A percentile compares a stretch with the other conserved stretches of the same genome.
phyloP scores from a whole-genome alignment of 1,284 basidiomycete species.

The Ganoderma multipileum region DNA sequence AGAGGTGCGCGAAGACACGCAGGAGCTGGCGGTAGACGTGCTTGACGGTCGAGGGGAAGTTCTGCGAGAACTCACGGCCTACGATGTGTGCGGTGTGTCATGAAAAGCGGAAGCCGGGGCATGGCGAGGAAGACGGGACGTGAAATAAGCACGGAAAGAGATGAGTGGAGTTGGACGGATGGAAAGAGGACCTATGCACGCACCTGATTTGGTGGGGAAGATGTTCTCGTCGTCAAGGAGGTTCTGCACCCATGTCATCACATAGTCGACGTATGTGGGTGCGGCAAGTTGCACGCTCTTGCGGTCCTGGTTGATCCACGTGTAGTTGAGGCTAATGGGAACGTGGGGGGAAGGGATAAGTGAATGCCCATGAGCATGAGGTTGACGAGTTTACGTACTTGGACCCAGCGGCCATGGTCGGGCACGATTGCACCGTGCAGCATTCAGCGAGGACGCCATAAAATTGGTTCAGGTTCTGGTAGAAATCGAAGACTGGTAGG shows the following conservation, averaged over 20 bases:
- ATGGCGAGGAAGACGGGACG: background rate
- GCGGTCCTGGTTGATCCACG: slow-evolving; percentile 96
- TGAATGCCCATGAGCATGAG: background rate
- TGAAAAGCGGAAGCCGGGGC: background rate
- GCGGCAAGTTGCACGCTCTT: slow-evolving; percentile 94
- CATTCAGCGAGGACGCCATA: slow-evolving; percentile 96
- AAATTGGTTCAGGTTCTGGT: slow-evolving; percentile 97
- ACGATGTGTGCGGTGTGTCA: slow-evolving; percentile 6
- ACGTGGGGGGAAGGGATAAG: background rate
- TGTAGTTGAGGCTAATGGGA: slow-evolving; percentile 86
- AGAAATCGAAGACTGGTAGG: slow-evolving; percentile 88
- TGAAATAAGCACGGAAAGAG: background rate
- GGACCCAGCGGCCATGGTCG: slow-evolving; percentile 92
- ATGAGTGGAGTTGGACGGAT: background rate
- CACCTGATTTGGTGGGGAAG: slow-evolving; percentile 96
- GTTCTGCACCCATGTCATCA: slow-evolving; percentile 98
- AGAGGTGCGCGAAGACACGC: slow-evolving; percentile 97
- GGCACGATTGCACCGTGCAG: slow-evolving; percentile 90
- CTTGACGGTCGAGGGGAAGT: slow-evolving; percentile 92
- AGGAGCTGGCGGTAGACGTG: slow-evolving; percentile 98
- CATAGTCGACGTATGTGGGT: slow-evolving; percentile 98
- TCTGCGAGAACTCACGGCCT: slow-evolving; percentile 92
- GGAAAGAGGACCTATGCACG: slow-evolving; percentile 31
- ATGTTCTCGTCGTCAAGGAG: slow-evolving; percentile 91
- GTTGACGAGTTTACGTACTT: slow-evolving; percentile 59